Evolutionary conservation across 2,329 filamentous ascomycete species (phyloP), one percentile per base, ranked within the genome.

Genomic region (Pseudopyricularia cyperi): DNA sequence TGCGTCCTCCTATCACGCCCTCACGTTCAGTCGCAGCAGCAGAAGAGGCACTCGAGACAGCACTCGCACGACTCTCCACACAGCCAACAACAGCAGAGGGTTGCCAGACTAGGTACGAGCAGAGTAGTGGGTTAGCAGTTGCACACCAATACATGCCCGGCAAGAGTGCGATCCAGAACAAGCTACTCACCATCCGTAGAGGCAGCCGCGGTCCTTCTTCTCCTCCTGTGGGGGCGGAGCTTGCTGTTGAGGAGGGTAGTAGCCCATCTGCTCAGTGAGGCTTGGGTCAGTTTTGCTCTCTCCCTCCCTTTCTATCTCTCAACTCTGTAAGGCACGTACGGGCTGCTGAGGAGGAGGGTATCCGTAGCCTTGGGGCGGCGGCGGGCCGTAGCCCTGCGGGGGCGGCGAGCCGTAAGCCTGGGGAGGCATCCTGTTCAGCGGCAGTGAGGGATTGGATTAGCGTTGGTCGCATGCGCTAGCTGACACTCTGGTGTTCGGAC

Each of bases 11-110:
- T 42, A 19, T 22, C 11, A 19, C 17, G 7, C 7, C 8, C 6
- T 3, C 8, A 2, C 37, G n/a, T n/a, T 42, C 30, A 34, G 14
- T 50, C 33, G 60, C 58, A 68, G 60, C 68, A 70, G 59, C 66
- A 69, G 53, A 65, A 64, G 26, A 69, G 53, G 55, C 67, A 69
- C 47, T 71, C 68, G 30, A 70, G 57, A 55, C 68, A 71, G 59
- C 68, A 71, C 54, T 69, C 67, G 60, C 68, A 71, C 3, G 68
- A 65, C 57, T 71, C 68, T 3, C 68, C 68, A 55, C 68, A 71
- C 48, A 71, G 60, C 66, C 67, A 71, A 55, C 68, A 71, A 60
- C 68, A 71, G 62, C 68, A 71, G 54, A 71, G 56, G 22, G 68
- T 64, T 49, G 68, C 68, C 26, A 71, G 53, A 56, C 68, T 70